phyloP scores from a whole-genome alignment of 495 filamentous ascomycete species.

The Emericellopsis terricola region DNA sequence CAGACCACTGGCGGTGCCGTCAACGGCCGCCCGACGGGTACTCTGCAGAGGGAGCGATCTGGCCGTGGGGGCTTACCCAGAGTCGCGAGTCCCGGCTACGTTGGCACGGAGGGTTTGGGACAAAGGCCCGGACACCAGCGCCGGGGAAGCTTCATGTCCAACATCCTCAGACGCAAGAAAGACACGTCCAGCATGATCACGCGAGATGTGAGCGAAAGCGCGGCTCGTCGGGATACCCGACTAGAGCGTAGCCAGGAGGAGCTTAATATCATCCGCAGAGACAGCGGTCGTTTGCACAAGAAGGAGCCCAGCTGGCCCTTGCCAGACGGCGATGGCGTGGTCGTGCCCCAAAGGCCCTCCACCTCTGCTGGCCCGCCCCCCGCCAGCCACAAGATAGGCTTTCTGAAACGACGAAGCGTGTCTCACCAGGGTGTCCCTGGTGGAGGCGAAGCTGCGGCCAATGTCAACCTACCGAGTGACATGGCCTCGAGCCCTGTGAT shows the following conservation, averaged over 20 bases:
- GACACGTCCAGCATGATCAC: constrained; percentile 19
- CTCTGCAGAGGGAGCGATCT: background rate
- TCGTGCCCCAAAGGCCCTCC: background rate
- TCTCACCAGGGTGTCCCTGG: background rate
- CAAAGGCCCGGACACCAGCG: constrained; percentile 1
- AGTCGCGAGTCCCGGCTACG: background rate
- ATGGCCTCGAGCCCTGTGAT: too few species aligned
- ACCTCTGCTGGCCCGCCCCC: background rate
- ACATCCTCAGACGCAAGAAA: constrained; percentile 28
- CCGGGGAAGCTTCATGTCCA: constrained; percentile 21
- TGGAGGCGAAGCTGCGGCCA: too few species aligned
- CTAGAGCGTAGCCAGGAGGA: constrained; percentile 28
- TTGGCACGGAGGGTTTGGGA: background rate
- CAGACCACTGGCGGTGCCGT: background rate
- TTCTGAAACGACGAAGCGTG: constrained; percentile 1
- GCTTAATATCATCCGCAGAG: constrained; percentile 12
- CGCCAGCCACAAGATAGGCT: background rate
- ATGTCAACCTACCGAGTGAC: too few species aligned
- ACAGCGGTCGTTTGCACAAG: background rate
- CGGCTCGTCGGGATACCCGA: constrained; percentile 30
- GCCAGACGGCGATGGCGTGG: background rate
- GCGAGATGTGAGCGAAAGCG: constrained; percentile 25
- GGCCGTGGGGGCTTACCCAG: background rate
- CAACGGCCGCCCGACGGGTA: background rate
- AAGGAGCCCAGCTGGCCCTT: background rate